phyloP scores from a whole-genome alignment of 2,329 filamentous ascomycete species.

The Cladosporium cucumerinum region DNA sequence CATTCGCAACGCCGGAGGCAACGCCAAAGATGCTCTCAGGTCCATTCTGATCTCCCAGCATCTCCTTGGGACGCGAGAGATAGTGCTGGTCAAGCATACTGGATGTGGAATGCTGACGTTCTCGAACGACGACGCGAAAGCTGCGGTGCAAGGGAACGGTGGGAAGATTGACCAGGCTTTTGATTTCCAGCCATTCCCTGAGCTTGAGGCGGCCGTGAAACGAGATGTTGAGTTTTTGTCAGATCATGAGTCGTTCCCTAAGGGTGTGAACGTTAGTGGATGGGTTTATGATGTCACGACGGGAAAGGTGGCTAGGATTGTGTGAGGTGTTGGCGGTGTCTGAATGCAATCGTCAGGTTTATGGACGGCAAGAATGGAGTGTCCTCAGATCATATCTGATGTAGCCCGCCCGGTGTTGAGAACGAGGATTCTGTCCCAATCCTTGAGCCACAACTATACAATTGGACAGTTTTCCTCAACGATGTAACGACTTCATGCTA shows the following conservation, averaged over 20 bases:
- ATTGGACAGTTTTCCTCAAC: neutral
- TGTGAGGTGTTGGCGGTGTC: conserved; percentile 27
- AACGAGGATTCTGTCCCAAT: neutral
- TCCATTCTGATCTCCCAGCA: conserved; percentile 77
- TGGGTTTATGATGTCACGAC: conserved; percentile 79
- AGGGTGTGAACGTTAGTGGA: conserved; percentile 61
- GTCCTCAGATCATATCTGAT: neutral
- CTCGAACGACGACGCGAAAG: conserved; percentile 55
- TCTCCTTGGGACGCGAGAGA: conserved; percentile 70
- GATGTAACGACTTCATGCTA: neutral
- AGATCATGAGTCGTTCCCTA: conserved; percentile 56
- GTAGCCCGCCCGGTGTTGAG: neutral
- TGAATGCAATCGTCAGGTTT: neutral
- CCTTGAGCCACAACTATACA: neutral
- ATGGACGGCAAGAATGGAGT: neutral
- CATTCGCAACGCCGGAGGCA: conserved; percentile 60
- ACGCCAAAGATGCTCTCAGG: conserved; percentile 64
- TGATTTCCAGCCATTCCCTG: conserved; percentile 63
- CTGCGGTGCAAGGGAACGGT: conserved; percentile 55
- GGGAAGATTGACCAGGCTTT: conserved; percentile 23
- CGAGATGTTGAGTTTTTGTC: conserved; percentile 65
- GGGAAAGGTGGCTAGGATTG: conserved; percentile 56
- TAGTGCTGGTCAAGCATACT: conserved; percentile 71
- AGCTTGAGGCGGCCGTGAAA: conserved; percentile 61
- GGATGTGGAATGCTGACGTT: conserved; percentile 72